A percentile compares a stretch with the other conserved stretches of the same genome.
Evolutionary conservation across 2,329 filamentous ascomycete genomes (phyloP).

Genomic region (Hansfordia pulvinata): DNA sequence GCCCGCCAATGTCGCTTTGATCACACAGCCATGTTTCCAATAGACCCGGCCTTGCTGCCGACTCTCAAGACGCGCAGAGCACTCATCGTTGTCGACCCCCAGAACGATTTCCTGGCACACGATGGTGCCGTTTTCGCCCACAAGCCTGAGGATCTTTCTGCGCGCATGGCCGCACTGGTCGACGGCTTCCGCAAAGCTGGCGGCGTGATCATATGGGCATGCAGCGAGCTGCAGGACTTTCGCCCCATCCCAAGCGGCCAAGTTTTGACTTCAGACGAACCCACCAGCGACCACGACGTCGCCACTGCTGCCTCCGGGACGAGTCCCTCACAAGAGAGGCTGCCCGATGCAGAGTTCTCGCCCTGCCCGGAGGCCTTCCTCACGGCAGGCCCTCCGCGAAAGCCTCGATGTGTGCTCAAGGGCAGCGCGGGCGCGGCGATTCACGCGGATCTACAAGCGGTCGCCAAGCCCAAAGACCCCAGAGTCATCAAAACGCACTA

Average conservation of each 20-base stretch:
- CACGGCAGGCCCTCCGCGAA: slow-evolving; percentile 17
- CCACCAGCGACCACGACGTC: slow-evolving; percentile 11
- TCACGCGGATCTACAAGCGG: slow-evolving; percentile 24
- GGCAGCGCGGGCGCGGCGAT: slow-evolving; percentile 26
- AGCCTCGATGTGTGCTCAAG: slow-evolving; percentile 29
- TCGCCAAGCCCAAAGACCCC: slow-evolving; percentile 33
- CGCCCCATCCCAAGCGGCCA: slow-evolving; percentile 40
- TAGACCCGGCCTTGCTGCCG: slow-evolving; percentile 41
- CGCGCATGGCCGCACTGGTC: slow-evolving; percentile 52
- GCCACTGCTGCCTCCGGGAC: slow-evolving; percentile 12
- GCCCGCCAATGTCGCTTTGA: too few species aligned
- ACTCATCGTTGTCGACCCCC: slow-evolving; percentile 72
- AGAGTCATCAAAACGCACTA: slow-evolving; percentile 62
- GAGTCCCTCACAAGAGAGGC: too few species aligned
- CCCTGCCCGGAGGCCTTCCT: slow-evolving; percentile 23
- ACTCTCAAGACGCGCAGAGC: slow-evolving; percentile 49
- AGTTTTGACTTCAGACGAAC: slow-evolving; percentile 28
- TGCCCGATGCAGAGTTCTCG: too few species aligned
- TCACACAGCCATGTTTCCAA: slow-evolving; percentile 42
- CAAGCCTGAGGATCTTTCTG: slow-evolving; percentile 50
- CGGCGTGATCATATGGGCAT: slow-evolving; percentile 70
- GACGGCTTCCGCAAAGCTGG: slow-evolving; percentile 59
- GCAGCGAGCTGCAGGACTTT: slow-evolving; percentile 56
- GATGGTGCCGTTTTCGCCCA: slow-evolving; percentile 54
- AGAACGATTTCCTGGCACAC: slow-evolving; percentile 72